Percentiles rank a stretch among this genome's conserved stretches.
Evolutionary conservation across 306 rosid species (phyloP).

Genomic region (Lagenaria siceraria): DNA sequence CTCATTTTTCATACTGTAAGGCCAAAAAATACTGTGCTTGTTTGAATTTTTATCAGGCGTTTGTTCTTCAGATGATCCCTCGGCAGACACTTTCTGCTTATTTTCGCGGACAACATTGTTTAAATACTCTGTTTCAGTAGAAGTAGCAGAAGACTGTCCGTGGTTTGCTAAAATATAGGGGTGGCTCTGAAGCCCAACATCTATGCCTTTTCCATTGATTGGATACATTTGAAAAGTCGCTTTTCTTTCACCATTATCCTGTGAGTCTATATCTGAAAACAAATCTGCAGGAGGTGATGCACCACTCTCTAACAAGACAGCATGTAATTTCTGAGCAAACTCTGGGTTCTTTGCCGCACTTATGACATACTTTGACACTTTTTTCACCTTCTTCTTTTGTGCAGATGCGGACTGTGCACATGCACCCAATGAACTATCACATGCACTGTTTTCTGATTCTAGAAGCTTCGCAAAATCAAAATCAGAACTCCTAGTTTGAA

Average conservation of each 20-base stretch:
- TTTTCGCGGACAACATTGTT: slow-evolving; percentile 8
- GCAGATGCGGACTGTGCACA: slow-evolving; percentile 47
- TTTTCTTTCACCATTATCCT: slow-evolving; percentile 28
- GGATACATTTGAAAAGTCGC: slow-evolving; percentile 14
- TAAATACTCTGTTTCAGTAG: slow-evolving; percentile 15
- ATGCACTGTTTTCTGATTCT: slow-evolving; percentile 22
- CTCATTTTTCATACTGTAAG: slow-evolving; percentile 19
- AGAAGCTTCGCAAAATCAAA: slow-evolving; percentile 30
- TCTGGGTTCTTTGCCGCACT: slow-evolving; percentile 84
- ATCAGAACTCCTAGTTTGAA: slow-evolving; percentile 26
- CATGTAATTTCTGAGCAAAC: slow-evolving; percentile 77
- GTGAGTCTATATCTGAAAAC: slow-evolving; percentile 59
- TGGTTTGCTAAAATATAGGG: slow-evolving; percentile 26
- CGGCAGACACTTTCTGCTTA: slow-evolving; percentile 12
- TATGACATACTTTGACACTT: slow-evolving; percentile 74
- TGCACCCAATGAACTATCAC: slow-evolving; percentile 32
- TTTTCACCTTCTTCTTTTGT: slow-evolving; percentile 69
- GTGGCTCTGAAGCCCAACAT: slow-evolving; percentile 31
- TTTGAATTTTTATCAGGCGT: slow-evolving; percentile 15
- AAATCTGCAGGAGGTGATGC: slow-evolving; percentile 90
- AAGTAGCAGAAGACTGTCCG: slow-evolving; percentile 28
- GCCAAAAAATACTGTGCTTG: slow-evolving; percentile 16
- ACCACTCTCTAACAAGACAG: slow-evolving; percentile 78
- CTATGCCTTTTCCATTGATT: slow-evolving; percentile 10
- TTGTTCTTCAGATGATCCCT: slow-evolving; percentile 19